Evolutionary conservation across 2,329 filamentous ascomycete genomes (phyloP), one percentile per base, ranked within the genome.

Genomic region (Neoarthrinium moseri): DNA sequence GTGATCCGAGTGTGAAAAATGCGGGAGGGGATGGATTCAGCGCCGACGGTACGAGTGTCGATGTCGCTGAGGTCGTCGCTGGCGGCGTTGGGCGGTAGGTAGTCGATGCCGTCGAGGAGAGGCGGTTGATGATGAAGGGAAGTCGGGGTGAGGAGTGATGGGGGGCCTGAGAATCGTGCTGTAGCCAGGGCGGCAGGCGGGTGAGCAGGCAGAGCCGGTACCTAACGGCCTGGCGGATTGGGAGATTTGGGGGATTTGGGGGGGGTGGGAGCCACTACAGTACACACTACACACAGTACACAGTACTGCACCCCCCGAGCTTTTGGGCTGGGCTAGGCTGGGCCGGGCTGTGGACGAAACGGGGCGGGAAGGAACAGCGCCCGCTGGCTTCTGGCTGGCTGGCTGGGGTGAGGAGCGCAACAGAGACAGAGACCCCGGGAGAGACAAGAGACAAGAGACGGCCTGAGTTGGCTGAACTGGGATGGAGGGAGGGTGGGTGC

Each of bases 61-160:
- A 45, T 45, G 35, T 45, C 41, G 46, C 41, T 15, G 34, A 17
- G 23, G 46, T 41, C 46, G 46, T 45, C 41, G 46, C 43, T 38
- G 34, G 22, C 24, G 34, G 27, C 27, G 35, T 27, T 47, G 39
- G 34, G 32, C 20, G 43, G 17, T 38, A 30, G 33, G 33, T 38
- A 22, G 43, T 20, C 27, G 32, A 34, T 22, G 23, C 15, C 34
- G 32, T 36, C 29, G 32, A 38, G 27, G 43, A 35, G 15, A 26
- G 29, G 41, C 29, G 41, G 41, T 44, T 44, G 41, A 44, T 44
- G 41, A 35, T 36, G 32, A 44, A 32, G 41, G 30, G 27, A 44
- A 17, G 35, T 30, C 21, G 36, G 22, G 21, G 20, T 24, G 29
- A 21, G 27, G 36, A 37, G 12, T 18, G 45, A 35, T 33, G 37